phyloP scores from a whole-genome alignment of 495 filamentous ascomycete genomes.

The Zalerion maritima region DNA sequence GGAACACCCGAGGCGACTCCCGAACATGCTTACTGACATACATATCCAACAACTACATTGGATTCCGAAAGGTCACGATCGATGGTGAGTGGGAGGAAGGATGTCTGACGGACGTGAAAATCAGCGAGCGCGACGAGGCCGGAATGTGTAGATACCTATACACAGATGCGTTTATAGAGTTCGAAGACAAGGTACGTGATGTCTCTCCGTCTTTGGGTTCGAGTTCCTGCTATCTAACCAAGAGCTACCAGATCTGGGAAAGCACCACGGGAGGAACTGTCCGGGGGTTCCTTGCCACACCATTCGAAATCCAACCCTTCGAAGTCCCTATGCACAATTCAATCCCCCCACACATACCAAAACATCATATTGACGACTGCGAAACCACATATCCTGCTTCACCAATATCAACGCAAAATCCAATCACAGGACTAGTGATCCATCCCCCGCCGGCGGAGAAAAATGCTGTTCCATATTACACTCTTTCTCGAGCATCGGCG shows the following conservation, averaged over 20 bases:
- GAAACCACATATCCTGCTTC: constrained; percentile 19
- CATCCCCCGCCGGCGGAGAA: constrained; percentile 20
- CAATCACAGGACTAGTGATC: constrained; percentile 32
- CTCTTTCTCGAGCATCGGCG: constrained; percentile 29
- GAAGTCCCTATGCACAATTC: constrained; percentile 18
- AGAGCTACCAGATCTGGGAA: constrained; percentile 22
- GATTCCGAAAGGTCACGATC: constrained; percentile 27
- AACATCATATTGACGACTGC: constrained; percentile 21
- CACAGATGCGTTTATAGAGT: constrained; percentile 30
- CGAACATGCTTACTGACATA: constrained; percentile 25
- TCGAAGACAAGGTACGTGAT: constrained; percentile 26
- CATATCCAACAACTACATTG: constrained; percentile 26
- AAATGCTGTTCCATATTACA: constrained; percentile 20
- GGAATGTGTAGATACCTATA: constrained; percentile 28
- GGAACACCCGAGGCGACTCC: constrained; percentile 15
- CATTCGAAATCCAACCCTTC: constrained; percentile 21
- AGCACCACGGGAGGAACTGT: constrained; percentile 13
- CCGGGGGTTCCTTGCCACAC: constrained; percentile 28
- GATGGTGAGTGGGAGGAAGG: constrained; percentile 10
- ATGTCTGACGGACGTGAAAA: constrained; percentile 11
- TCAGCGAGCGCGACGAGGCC: constrained; percentile 14
- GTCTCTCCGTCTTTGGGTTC: neutral
- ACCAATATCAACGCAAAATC: constrained; percentile 16
- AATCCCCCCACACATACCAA: constrained; percentile 1
- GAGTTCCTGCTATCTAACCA: neutral